Percentiles rank a stretch among this genome's conserved stretches.
These are phyloP conservation scores for Drechslerella dactyloides DNA, from an alignment of 2,329 filamentous ascomycete genomes.

Conservation along the genomic window DNA sequence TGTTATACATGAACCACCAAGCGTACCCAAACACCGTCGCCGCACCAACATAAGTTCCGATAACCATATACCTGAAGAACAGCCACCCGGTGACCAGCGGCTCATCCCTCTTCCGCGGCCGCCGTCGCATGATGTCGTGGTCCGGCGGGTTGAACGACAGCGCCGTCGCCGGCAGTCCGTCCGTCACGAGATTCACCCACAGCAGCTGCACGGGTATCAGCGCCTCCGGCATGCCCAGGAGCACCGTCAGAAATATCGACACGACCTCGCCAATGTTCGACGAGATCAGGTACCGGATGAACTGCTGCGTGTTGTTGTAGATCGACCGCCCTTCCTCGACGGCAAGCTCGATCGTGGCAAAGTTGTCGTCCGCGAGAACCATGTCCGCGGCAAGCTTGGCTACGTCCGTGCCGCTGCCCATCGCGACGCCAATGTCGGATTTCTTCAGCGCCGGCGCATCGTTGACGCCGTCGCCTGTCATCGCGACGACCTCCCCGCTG, in stretches of 20 bases:
- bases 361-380: slow-evolving; percentile 98
- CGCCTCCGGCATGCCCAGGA: slow-evolving; percentile 95
- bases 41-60: slow-evolving; percentile 90
- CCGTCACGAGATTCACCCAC: slow-evolving; percentile 98
- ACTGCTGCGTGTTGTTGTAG: slow-evolving; percentile 99
- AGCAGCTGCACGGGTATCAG: slow-evolving; percentile 95
- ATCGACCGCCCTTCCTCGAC: slow-evolving; percentile 97
- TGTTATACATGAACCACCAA: slow-evolving; percentile 99
- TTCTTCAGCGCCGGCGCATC: slow-evolving; percentile 98
- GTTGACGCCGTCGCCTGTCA: slow-evolving; percentile 99
- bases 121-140: slow-evolving; percentile 94
- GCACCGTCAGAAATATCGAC: slow-evolving; percentile 96
- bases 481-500: slow-evolving; percentile 91
- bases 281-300: slow-evolving; percentile 98
- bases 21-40: slow-evolving; percentile 96
- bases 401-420: slow-evolving; percentile 97
- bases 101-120: slow-evolving; percentile 90
- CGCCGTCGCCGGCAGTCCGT: slow-evolving; percentile 93
- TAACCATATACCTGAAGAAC: slow-evolving; percentile 96
- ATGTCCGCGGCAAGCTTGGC: slow-evolving; percentile 96
- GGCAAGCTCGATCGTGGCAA: slow-evolving; percentile 93
- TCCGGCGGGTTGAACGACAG: slow-evolving; percentile 99
- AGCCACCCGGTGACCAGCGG: slow-evolving; percentile 91
- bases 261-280: slow-evolving; percentile 99
- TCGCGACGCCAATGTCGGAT: slow-evolving; percentile 97